Evolutionary conservation across 495 filamentous ascomycete genomes (phyloP).

Genomic region (Mytilinidion resinicola): DNA sequence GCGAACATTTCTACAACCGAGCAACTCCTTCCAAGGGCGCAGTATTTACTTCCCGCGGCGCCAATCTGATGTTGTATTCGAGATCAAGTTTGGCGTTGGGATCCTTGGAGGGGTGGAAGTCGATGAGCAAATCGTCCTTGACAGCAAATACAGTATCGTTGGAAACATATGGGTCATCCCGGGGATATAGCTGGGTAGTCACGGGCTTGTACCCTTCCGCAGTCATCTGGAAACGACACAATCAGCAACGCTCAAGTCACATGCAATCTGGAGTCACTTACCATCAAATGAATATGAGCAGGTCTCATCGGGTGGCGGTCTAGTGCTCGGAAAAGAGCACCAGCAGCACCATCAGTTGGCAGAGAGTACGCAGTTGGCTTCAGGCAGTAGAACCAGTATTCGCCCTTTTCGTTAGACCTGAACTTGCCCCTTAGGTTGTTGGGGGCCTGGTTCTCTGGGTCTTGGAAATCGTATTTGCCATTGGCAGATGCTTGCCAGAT

Average conservation of each 20-base stretch:
- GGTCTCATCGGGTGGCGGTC: conserved; percentile 53
- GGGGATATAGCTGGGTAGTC: conserved; percentile 60
- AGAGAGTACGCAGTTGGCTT: conserved; percentile 75
- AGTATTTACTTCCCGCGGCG: conserved; percentile 26
- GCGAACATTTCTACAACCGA: conserved; percentile 10
- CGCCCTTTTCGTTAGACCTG: conserved; percentile 65
- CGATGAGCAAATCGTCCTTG: conserved; percentile 59
- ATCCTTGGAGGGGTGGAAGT: conserved; percentile 50
- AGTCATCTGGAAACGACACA: conserved; percentile 20
- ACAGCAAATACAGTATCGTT: conserved; percentile 63
- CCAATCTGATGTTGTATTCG: conserved; percentile 33
- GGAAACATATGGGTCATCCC: conserved; percentile 52
- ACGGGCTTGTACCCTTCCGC: conserved; percentile 43
- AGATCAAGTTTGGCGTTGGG: conserved; percentile 36
- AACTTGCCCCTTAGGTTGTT: conserved; percentile 85
- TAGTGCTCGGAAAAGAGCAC: conserved; percentile 60
- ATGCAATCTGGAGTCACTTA: background rate
- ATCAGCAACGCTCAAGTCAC: background rate
- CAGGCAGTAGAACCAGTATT: conserved; percentile 76
- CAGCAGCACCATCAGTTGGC: conserved; percentile 66
- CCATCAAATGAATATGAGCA: conserved; percentile 40
- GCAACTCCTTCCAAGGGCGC: conserved; percentile 22
- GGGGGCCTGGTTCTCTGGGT: conserved; percentile 62
- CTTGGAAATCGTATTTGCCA: conserved; percentile 87
- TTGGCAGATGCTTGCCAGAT: conserved; percentile 84